Percentiles rank a stretch among this genome's conserved stretches.
Conservation (phyloP, 2,329 filamentous ascomycete species). For the Paecilomyces niveus region DNA sequence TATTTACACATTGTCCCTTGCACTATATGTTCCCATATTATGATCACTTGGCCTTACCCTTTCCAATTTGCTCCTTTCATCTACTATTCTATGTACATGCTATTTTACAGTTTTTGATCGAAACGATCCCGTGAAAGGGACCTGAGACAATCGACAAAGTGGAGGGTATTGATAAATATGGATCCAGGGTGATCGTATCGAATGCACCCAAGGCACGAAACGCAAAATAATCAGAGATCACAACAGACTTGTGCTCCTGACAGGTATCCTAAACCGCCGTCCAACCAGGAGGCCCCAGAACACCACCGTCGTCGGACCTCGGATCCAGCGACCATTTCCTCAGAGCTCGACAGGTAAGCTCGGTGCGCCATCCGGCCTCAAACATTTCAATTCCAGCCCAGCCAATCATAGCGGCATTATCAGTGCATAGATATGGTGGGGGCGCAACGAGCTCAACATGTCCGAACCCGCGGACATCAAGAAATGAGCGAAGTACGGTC, state of each 20-base stretch:
- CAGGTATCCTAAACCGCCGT: conserved; percentile 26
- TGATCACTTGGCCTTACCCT: not conserved
- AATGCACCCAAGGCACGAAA: not conserved
- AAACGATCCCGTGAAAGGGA: not conserved
- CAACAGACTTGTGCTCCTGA: not conserved
- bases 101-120: not conserved
- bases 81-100: not conserved
- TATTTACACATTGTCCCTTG: not conserved
- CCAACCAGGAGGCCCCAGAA: conserved; percentile 57
- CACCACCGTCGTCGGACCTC: conserved; percentile 53
- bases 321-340: conserved; percentile 71
- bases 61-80: conserved; percentile 1
- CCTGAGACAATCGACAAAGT: not conserved
- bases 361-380: conserved; percentile 63
- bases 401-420: conserved; percentile 96
- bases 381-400: conserved; percentile 95
- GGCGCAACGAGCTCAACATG: conserved; percentile 63
- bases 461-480: conserved; percentile 61
- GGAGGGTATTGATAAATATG: not conserved
- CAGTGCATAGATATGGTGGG: conserved; percentile 73
- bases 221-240: not conserved
- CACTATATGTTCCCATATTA: not conserved
- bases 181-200: not conserved
- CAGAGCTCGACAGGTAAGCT: conserved; percentile 53
- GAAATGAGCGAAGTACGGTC: conserved; percentile 53